Evolutionary conservation across 2,329 filamentous ascomycete species (phyloP).

Genomic region (Verticillium nonalfalfae): DNA sequence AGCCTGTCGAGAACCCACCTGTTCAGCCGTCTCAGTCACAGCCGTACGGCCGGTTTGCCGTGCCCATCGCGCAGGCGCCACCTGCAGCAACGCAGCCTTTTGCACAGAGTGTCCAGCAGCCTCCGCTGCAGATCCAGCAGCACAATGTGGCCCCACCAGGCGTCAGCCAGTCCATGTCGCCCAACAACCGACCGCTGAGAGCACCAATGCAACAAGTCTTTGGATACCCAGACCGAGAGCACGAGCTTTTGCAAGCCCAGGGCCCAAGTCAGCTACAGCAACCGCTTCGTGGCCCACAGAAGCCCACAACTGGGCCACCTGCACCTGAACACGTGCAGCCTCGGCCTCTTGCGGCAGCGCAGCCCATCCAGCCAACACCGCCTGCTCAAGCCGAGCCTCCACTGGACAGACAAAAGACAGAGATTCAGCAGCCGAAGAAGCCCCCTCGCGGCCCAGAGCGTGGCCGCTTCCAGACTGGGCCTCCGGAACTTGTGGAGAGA

Average conservation of each 20-base stretch:
- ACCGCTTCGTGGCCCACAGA: conserved; percentile 32
- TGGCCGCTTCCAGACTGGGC: conserved; percentile 15
- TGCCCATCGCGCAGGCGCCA: conserved; percentile 37
- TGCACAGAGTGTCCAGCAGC: conserved; percentile 18
- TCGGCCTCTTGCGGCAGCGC: conserved; percentile 24
- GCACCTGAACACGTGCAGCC: conserved; percentile 26
- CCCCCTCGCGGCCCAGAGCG: conserved; percentile 16
- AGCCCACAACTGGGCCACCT: conserved; percentile 23
- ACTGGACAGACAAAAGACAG: conserved; percentile 6
- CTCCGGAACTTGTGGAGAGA: conserved; percentile 14
- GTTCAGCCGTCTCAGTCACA: conserved; percentile 25
- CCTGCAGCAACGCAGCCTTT: conserved; percentile 21
- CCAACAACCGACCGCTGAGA: conserved; percentile 33
- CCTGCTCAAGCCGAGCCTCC: conserved; percentile 22
- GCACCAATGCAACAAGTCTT: conserved; percentile 32
- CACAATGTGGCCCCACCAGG: conserved; percentile 29
- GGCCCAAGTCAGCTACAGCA: conserved; percentile 22
- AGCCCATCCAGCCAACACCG: conserved; percentile 24
- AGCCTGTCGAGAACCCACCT: conserved; percentile 32
- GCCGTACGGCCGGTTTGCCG: conserved; percentile 34
- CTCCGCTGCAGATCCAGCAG: conserved; percentile 19
- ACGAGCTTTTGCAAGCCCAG: conserved; percentile 18
- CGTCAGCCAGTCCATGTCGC: conserved; percentile 38
- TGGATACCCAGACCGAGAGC: conserved; percentile 38
- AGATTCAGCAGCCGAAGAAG: conserved; percentile 16